phyloP scores from a whole-genome alignment of 805 yeast genomes.

The Pachysolen tannophilus region DNA sequence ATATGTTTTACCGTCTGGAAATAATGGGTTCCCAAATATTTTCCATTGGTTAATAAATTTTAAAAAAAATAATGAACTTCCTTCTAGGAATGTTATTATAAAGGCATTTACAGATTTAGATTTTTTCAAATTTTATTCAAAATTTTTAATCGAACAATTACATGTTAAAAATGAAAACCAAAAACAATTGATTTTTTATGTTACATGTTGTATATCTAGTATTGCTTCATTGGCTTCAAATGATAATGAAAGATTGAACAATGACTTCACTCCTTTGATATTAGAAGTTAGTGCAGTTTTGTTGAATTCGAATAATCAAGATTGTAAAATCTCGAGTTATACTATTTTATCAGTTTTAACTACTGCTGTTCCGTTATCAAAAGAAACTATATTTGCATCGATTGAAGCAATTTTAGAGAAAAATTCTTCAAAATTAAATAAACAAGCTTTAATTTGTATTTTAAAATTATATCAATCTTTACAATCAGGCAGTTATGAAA shows the following conservation, averaged over 20 bases:
- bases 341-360: slow-evolving; percentile 73
- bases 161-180: slow-evolving; percentile 52
- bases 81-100: slow-evolving; percentile 61
- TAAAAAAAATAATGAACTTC: slow-evolving; percentile 54
- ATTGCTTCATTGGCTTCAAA: slow-evolving; percentile 52
- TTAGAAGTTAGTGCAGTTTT: slow-evolving; percentile 53
- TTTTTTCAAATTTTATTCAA: slow-evolving; percentile 58
- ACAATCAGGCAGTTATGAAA: slow-evolving; percentile 22
- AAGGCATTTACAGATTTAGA: slow-evolving; percentile 69
- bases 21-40: slow-evolving; percentile 61
- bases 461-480: slow-evolving; percentile 41
- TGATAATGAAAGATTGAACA: slow-evolving; percentile 30
- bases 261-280: slow-evolving; percentile 44
- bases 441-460: slow-evolving; percentile 38
- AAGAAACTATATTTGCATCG: slow-evolving; percentile 50
- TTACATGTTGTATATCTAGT: slow-evolving; percentile 61
- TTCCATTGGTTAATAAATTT: slow-evolving; percentile 66
- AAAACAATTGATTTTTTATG: slow-evolving; percentile 69
- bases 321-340: slow-evolving; percentile 76
- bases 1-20: slow-evolving; percentile 52
- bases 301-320: slow-evolving; percentile 38
- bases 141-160: slow-evolving; percentile 42
- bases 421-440: slow-evolving; percentile 16
- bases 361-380: slow-evolving; percentile 59
- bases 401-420: slow-evolving; percentile 50